Conservation (phyloP, 192 early-diverging fungal species). For the Umbelopsis sp. region DNA sequence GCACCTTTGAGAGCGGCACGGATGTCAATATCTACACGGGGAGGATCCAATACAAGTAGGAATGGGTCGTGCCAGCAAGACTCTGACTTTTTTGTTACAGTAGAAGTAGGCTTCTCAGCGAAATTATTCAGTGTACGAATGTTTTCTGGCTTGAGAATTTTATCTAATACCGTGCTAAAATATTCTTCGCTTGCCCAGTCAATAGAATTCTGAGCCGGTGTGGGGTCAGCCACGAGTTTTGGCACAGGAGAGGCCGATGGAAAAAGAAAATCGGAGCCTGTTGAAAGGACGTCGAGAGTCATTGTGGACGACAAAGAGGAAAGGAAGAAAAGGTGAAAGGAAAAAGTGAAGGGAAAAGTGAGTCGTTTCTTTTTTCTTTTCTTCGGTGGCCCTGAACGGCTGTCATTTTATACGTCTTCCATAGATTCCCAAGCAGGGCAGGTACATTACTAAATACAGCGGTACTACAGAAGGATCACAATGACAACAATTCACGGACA, state of each 20-base stretch:
- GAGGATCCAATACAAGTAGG: conserved; percentile 2
- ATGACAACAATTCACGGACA: conserved; percentile 20
- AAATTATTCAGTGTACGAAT: neutral
- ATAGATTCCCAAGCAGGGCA: neutral
- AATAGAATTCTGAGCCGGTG: conserved; percentile 10
- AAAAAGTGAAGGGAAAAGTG: neutral
- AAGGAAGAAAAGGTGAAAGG: neutral
- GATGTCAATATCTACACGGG: conserved; percentile 7
- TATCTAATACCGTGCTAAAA: conserved; percentile 12
- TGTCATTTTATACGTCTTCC: neutral
- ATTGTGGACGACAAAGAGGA: neutral
- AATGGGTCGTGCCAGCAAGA: conserved; percentile 16
- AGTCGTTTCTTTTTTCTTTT: neutral
- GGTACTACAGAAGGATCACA: conserved; percentile 12
- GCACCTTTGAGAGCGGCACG: conserved; percentile 29
- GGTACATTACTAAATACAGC: conserved; percentile 7
- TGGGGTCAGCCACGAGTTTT: conserved; percentile 4
- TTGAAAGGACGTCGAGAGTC: conserved; percentile 14
- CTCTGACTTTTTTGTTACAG: neutral
- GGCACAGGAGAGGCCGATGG: conserved; percentile 7
- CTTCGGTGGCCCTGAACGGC: too few species aligned
- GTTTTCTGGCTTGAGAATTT: conserved; percentile 7
- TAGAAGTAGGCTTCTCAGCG: neutral
- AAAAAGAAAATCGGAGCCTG: conserved; percentile 6
- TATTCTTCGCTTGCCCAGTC: conserved; percentile 12